Percentiles rank a stretch among this genome's conserved stretches.
phyloP scores from a whole-genome alignment of 257 asterid genomes.

The Plantago ovata region DNA sequence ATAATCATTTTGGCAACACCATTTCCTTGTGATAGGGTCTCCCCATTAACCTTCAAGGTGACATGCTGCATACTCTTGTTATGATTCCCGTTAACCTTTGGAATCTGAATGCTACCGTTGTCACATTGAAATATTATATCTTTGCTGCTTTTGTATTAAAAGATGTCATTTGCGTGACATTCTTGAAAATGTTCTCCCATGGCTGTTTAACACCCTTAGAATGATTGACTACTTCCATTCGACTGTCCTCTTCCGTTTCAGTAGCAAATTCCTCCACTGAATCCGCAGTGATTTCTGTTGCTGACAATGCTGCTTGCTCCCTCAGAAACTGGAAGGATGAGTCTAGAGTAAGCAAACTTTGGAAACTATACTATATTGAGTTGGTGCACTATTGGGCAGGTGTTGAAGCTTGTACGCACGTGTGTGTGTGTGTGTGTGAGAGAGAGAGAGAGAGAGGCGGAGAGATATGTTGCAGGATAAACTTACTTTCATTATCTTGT shows the following conservation, averaged over 20 bases:
- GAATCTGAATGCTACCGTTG: conserved; percentile 27
- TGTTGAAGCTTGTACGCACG: too few relatives aligned
- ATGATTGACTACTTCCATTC: conserved; percentile 41
- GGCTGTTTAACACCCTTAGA: conserved; percentile 50
- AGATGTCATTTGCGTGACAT: conserved; percentile 40
- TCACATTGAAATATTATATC: conserved; percentile 35
- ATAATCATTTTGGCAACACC: conserved; percentile 48
- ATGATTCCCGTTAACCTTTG: conserved; percentile 65
- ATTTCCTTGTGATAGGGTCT: conserved; percentile 70
- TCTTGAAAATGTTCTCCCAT: conserved; percentile 57
- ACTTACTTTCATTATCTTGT: conserved; percentile 91
- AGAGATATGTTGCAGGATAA: conserved; percentile 7
- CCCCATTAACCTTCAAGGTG: conserved; percentile 67
- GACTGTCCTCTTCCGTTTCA: conserved; percentile 54
- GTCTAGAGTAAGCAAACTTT: conserved; percentile 17
- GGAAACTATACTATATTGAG: not conserved
- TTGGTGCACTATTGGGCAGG: too few relatives aligned
- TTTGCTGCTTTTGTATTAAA: conserved; percentile 25
- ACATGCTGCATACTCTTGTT: conserved; percentile 68
- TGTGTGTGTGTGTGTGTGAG: not conserved
- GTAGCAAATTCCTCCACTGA: conserved; percentile 66
- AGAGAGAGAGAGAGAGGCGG: too few relatives aligned
- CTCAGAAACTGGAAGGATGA: conserved; percentile 65
- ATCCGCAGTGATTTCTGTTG: conserved; percentile 76
- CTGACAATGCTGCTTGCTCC: conserved; percentile 88